Evolutionary conservation across 1,139 yeast genomes (phyloP), one percentile per base, ranked within the genome.

Genomic region (Geotrichum siamense): DNA sequence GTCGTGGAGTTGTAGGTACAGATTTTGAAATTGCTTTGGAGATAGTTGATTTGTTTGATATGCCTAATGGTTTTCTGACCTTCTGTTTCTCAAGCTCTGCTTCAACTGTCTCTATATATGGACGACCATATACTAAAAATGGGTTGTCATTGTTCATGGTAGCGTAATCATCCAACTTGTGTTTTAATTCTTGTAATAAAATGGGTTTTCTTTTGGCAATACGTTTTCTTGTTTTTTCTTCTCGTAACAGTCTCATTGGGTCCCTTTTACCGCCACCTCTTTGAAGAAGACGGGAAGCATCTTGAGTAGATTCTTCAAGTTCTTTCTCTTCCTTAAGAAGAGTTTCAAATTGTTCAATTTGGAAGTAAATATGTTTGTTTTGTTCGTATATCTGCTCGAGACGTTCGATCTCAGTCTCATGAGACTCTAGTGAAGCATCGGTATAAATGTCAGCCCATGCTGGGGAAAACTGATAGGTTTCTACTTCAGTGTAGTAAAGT

Each of bases 211-310:
- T 74, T 55, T 78, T 78, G 23, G 76, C 67, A 4, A 89, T 69
- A 45, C 74, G 73, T 54, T 82, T 81, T 43, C 96, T 69, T 35
- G 78, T 70, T 56, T 75, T 80, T 56, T 87, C 96, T 60, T 91
- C 97, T 49, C 82, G 75, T 49, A 84, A 70, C 45, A 89, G 65
- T 22, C 87, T 80, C 49, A 79, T 79, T 53, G 93, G 89, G 2
- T 64, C 68, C 2, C 63, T 54, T 10, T 53, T 53, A 8, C 51
- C 50, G 2, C 91, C 82, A 51, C 86, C 80, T 55, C 84, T 76
- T 50, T 83, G 75, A 42, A 83, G 65, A 34, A 89, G 68, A 50
- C 97, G 71, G 0, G 93, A 79, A 0, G 96, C 79, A 58, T 91
- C 94, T 54, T 78, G 81, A 1, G 84, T 75, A 3, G 93, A 78